Evolutionary conservation across 1,139 yeast genomes (phyloP).

Genomic region (Yamadazyma oceani): DNA sequence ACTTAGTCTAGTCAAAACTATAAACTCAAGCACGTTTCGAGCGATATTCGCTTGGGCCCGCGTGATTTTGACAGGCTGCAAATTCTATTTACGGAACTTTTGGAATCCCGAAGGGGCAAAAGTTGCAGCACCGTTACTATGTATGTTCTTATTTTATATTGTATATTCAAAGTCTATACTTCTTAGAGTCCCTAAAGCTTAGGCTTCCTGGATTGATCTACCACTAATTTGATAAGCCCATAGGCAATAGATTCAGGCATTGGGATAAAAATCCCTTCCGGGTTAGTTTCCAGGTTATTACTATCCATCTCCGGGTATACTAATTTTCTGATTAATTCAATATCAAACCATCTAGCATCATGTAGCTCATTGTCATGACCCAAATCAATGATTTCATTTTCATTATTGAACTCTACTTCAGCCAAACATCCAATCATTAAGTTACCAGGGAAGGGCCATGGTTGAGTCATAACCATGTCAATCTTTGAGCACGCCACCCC

Average conservation of each 20-base stretch:
- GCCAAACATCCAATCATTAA: constrained; percentile 93
- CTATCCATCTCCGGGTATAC: constrained; percentile 32
- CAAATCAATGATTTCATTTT: constrained; percentile 59
- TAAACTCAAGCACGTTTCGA: too few relatives aligned
- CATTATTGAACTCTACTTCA: constrained; percentile 61
- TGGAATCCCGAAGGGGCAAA: too few relatives aligned
- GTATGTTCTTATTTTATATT: too few relatives aligned
- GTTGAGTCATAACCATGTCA: constrained; percentile 69
- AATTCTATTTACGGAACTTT: too few relatives aligned
- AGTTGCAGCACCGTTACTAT: too few relatives aligned
- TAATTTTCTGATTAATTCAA: constrained; percentile 48
- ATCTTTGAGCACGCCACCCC: constrained; percentile 72
- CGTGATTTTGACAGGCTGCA: too few relatives aligned
- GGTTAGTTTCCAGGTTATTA: constrained; percentile 28
- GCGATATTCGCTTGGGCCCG: too few relatives aligned
- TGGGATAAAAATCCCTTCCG: constrained; percentile 44
- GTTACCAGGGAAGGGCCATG: constrained; percentile 96
- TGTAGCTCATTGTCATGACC: constrained; percentile 83
- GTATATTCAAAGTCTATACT: too few relatives aligned
- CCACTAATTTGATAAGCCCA: constrained; percentile 42
- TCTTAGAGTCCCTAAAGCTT: constrained; percentile 12
- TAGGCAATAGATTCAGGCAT: constrained; percentile 43
- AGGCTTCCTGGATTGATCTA: constrained; percentile 34
- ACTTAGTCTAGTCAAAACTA: too few relatives aligned
- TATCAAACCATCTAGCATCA: constrained; percentile 83